These are phyloP conservation scores for Xylaria castorea DNA, from an alignment of 495 filamentous ascomycete genomes.

Conservation along the genomic window DNA sequence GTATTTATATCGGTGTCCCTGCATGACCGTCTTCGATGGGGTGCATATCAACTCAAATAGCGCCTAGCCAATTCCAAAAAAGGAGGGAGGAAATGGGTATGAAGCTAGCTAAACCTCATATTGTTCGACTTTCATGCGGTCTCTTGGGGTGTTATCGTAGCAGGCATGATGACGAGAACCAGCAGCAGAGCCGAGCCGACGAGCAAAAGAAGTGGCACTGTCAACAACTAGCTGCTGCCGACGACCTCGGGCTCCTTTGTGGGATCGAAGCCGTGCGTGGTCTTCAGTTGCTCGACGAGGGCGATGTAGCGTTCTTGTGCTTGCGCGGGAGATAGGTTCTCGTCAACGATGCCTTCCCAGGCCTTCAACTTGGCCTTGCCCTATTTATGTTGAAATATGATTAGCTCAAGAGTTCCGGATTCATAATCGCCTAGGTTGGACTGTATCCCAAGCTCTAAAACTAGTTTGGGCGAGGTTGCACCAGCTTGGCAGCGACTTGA, in stretches of 20 bases:
- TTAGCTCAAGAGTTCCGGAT: background rate
- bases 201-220: constrained; percentile 22
- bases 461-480: background rate
- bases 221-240: constrained; percentile 45
- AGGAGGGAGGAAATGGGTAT: background rate
- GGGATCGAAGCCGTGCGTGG: constrained; percentile 66
- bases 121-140: background rate
- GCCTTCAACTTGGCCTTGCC: constrained; percentile 78
- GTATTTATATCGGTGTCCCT: background rate
- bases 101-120: background rate
- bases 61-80: background rate
- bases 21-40: background rate
- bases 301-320: constrained; percentile 80
- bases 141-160: background rate
- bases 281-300: constrained; percentile 72
- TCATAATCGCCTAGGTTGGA: background rate
- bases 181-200: constrained; percentile 14
- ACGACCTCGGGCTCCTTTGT: constrained; percentile 59
- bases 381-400: constrained; percentile 48
- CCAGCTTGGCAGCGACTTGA: background rate
- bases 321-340: constrained; percentile 61
- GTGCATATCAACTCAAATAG: background rate
- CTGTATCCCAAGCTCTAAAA: too few species aligned
- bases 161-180: constrained; percentile 5
- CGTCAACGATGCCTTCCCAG: constrained; percentile 70